phyloP scores from a whole-genome alignment of 305 asterid species.

The Fraxinus velutina region DNA sequence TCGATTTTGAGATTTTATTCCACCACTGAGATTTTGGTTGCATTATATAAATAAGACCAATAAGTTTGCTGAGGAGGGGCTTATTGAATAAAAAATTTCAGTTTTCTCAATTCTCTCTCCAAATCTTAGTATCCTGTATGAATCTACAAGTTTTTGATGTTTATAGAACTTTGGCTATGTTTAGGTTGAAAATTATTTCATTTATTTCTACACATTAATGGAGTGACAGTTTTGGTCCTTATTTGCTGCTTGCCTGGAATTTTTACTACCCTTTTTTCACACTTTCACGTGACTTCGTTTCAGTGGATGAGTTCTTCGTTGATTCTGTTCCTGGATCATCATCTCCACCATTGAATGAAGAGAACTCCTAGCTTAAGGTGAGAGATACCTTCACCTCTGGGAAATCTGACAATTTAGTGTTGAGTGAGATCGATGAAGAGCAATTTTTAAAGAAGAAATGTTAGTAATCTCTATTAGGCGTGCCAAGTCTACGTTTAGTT shows the following conservation, averaged over 20 bases:
- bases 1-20: background rate
- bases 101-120: background rate
- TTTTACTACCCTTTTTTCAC: background rate
- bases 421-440: background rate
- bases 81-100: background rate
- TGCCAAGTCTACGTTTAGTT: background rate
- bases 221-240: background rate
- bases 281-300: slow-evolving; percentile 17
- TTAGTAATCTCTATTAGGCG: background rate
- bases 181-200: background rate
- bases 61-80: background rate
- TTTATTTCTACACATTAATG: background rate
- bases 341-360: slow-evolving; percentile 61
- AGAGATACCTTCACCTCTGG: background rate
- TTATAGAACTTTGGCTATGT: background rate
- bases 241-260: background rate
- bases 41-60: background rate
- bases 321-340: slow-evolving; percentile 56
- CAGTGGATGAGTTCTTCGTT: slow-evolving; percentile 77
- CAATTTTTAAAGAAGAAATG: background rate
- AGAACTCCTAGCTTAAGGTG: slow-evolving; percentile 37
- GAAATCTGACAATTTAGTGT: background rate
- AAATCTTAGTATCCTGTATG: background rate
- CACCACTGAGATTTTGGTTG: background rate
- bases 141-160: background rate